Base-by-base conservation (phyloP, 1,284 basidiomycete genomes). In the Papiliotrema nemorosa region DNA sequence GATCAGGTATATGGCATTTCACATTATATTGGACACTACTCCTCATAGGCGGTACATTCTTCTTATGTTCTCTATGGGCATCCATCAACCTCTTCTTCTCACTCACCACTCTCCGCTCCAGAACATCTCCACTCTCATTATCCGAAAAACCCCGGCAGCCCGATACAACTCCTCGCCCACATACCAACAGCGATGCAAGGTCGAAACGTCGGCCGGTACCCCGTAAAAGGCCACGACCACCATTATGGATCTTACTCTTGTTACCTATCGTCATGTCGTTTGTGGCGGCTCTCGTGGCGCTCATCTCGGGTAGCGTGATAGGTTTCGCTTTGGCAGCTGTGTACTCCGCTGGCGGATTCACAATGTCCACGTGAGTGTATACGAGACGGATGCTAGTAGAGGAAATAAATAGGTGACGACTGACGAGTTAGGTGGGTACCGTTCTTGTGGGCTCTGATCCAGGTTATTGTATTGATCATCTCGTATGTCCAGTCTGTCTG, bases 1-100 rank as follows among this genome's bases (percentile, higher is more conserved):
- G 29, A 29, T 16, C 57, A 90, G 88, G 87, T 53, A 77, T 90
- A 49, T 91, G 89, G 76, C 78, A 78, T 25, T 91, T 88, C 74
- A 91, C 87, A 9, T 77, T 91, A 27, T 90, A 85, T 69, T 92
- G 89, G 89, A 87, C 82, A 1, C 72, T 91, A 26, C 78, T 87
- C 47, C 83, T 90, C 61, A 82, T 88, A 68, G 79, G 80, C 2
- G 85, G 85, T 1, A 74, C 84, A 40, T 90, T 87, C 67, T 64
- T 86, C 38, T 49, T 85, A 38, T 84, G 84, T 56, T 86, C 86
- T 0, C 53, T 74, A 2, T 84, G 85, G 59, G 87, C 87, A 26
- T 79, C 80, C 0, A 84, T 87, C 58, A 82, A 84, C 1, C 59
- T 88, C 24, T 75, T 88, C 24, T 81, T 89, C 3, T 76, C 88